phyloP scores from a whole-genome alignment of 164 flowering plant species.

The Stephania cephalantha region DNA sequence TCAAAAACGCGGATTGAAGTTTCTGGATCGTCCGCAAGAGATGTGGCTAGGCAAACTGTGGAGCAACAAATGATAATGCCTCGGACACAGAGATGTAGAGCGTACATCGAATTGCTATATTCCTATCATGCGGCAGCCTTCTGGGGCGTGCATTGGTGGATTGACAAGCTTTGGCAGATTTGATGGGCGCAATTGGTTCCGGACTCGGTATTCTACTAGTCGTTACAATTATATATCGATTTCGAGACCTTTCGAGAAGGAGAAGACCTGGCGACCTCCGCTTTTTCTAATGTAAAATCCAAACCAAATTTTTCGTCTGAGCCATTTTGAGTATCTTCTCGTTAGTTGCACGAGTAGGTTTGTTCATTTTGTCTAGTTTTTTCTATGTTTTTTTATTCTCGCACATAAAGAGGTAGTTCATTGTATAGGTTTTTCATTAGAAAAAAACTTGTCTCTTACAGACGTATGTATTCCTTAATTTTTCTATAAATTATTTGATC shows the following conservation, averaged over 20 bases:
- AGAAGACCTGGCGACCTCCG: conserved; percentile 1
- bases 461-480: too few relatives aligned
- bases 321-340: too few relatives aligned
- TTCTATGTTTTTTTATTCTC: too few relatives aligned
- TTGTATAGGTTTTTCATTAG: too few relatives aligned
- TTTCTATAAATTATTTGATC: too few relatives aligned
- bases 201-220: conserved; percentile 4
- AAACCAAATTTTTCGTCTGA: too few relatives aligned
- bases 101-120: conserved; percentile 6
- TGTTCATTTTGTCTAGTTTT: too few relatives aligned
- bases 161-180: conserved; percentile 10
- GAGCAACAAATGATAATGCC: conserved; percentile 12
- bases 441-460: too few relatives aligned
- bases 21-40: conserved; percentile 71
- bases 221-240: conserved; percentile 4
- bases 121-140: conserved; percentile 9
- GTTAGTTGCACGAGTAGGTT: too few relatives aligned
- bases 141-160: conserved; percentile 8
- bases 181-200: conserved; percentile 4
- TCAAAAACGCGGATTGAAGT: conserved; percentile 81
- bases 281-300: not conserved
- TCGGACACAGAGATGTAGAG: conserved; percentile 10
- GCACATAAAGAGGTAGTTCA: too few relatives aligned
- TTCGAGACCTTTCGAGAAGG: conserved; percentile 12
- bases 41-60: conserved; percentile 40